phyloP scores from a whole-genome alignment of 768 basidiomycete species.

The Tricholoma saponaceum region DNA sequence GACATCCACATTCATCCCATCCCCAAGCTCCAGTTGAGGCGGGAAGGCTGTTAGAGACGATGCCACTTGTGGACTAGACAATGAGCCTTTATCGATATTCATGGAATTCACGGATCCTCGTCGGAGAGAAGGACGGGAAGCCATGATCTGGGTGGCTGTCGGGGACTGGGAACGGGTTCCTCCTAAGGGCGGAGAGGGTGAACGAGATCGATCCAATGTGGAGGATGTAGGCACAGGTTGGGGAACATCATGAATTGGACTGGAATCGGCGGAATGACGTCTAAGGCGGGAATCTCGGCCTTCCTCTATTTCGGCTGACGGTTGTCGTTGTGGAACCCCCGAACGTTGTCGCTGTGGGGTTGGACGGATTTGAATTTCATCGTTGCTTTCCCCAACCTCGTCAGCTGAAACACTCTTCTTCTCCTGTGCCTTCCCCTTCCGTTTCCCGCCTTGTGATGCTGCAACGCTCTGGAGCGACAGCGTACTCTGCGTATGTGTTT shows the following conservation, averaged over 20 bases:
- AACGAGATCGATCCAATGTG: neutral
- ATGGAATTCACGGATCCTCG: neutral
- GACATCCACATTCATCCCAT: neutral
- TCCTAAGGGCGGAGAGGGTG: neutral
- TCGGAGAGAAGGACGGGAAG: neutral
- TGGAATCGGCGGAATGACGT: neutral
- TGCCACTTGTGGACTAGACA: neutral
- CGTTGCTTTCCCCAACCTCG: neutral
- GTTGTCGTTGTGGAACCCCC: neutral
- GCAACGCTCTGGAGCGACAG: constrained; percentile 9
- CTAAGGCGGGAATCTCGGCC: neutral
- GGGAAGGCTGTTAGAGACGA: no score
- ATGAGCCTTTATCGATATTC: constrained; percentile 4
- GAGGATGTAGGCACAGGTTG: neutral
- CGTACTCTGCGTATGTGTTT: constrained; percentile 16
- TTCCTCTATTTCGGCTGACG: neutral
- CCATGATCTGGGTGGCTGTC: neutral
- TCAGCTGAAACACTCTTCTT: neutral
- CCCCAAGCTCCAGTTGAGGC: neutral
- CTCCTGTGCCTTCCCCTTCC: constrained; percentile 2
- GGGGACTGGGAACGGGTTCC: neutral
- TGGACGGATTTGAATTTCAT: neutral
- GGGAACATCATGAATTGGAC: neutral
- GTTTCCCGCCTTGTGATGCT: neutral
- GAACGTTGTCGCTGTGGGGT: neutral